phyloP scores from a whole-genome alignment of 257 asterid species.

The Ocimum tenuiflorum region DNA sequence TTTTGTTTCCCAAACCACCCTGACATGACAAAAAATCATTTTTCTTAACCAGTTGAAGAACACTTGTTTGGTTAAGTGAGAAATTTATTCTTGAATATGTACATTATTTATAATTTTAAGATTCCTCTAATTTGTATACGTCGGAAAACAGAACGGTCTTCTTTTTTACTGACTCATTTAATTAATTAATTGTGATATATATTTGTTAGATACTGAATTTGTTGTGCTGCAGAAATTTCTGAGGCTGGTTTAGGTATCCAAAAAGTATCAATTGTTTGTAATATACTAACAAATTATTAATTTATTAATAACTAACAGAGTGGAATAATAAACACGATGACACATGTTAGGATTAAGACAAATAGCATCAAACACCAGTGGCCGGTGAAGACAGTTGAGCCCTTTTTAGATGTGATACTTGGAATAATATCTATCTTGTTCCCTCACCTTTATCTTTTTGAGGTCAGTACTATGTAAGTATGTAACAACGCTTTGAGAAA shows the following conservation, averaged over 20 bases:
- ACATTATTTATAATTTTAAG: background rate
- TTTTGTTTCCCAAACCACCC: too few relatives aligned
- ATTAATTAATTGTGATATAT: too few relatives aligned
- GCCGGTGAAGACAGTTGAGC: constrained; percentile 18
- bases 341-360: constrained; percentile 7
- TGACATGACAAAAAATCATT: background rate
- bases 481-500: too few relatives aligned
- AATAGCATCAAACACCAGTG: constrained; percentile 24
- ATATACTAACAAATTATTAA: background rate
- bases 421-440: constrained; percentile 25
- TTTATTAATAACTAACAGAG: background rate
- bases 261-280: background rate
- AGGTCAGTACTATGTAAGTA: constrained; percentile 34
- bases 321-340: constrained; percentile 15
- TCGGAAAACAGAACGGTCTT: background rate
- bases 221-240: background rate
- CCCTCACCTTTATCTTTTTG: constrained; percentile 26
- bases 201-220: too few relatives aligned
- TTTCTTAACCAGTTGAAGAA: background rate
- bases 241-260: background rate
- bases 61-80: background rate
- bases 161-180: background rate
- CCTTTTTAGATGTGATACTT: constrained; percentile 25
- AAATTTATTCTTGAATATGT: background rate
- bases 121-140: background rate